Evolutionary conservation across 176 grass and related monocot genomes (phyloP), one percentile per base, ranked within the genome.

Genomic region (Pharus latifolius): DNA sequence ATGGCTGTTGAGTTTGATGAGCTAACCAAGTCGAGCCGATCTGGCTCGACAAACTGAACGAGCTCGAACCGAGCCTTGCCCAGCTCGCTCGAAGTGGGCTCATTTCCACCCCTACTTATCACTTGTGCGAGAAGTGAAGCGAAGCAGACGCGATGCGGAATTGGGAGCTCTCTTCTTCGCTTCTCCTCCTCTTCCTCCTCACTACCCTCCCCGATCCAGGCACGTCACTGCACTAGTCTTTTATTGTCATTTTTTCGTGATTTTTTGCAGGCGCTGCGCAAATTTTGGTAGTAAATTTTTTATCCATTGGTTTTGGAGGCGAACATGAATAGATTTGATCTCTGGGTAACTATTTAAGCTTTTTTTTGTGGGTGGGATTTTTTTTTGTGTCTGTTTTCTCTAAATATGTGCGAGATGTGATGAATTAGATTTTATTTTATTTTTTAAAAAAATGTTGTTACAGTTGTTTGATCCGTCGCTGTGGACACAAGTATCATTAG

Each of bases 151-250:
- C 69, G 56, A 98, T 98, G 94, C 78, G 89, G 26, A 98, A 85
- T 83, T 93, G 83, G 86, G 87, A 81, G 51, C 72, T 98, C 61
- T 80, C 83, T 40, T 78, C 76, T 65, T 80, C 82, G 61, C 84
- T 98, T 25, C 89, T 98, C 66, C 86, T 98, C 45, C 71, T 93
- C 29, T 45, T 98, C 73, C 84, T 98, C 73, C 83, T 98, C 75
- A 87, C 94, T 31, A 85, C 78, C 0, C 59, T 98, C 56, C n/a
- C 89, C 42, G 89, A 80, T 83, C 89, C 78, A 87, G 94, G 94
- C 85, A 86, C 5, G 22, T 8, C 5, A 2, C 26, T 30, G 45
- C 55, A 15, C 74, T 19, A 2, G 0, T 29, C 10, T 6, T 70
- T 54, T 46, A 34, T 49, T 0, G 33, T 1, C 1, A 35, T 28